These are phyloP conservation scores for Alternaria novae-zelandiae DNA, from an alignment of 2,329 filamentous ascomycete genomes.

Conservation along the genomic window DNA sequence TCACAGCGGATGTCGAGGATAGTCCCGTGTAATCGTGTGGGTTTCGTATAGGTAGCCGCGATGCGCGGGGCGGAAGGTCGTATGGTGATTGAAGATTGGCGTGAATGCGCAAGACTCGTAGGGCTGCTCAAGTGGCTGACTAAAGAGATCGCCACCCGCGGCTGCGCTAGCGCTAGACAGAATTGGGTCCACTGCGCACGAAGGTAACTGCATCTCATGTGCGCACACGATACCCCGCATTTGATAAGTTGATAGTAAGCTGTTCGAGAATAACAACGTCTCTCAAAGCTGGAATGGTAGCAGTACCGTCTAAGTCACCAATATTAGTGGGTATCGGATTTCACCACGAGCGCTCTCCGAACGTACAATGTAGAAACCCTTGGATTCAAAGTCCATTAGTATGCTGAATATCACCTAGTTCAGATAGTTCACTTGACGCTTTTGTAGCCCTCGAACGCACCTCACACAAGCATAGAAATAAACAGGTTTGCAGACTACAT, in stretches of 20 bases:
- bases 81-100: background rate
- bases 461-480: too few species aligned
- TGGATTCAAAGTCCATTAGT: background rate
- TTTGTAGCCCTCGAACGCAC: too few species aligned
- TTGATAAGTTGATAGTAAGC: too few species aligned
- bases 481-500: too few species aligned
- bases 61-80: background rate
- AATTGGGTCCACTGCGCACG: background rate
- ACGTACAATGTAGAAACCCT: background rate
- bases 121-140: slow-evolving; percentile 6
- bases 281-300: too few species aligned
- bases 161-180: background rate
- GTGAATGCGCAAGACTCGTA: slow-evolving; percentile 5
- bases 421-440: background rate
- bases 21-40: background rate
- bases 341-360: background rate
- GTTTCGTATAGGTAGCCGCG: background rate
- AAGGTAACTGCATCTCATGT: too few species aligned
- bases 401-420: background rate
- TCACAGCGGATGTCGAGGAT: background rate
- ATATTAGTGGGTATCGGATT: background rate
- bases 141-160: slow-evolving; percentile 14
- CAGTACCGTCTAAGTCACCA: background rate
- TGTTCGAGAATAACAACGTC: too few species aligned
- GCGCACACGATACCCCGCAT: too few species aligned